phyloP scores from a whole-genome alignment of 2,329 filamentous ascomycete genomes.

The Ophioceras dolichostomum region DNA sequence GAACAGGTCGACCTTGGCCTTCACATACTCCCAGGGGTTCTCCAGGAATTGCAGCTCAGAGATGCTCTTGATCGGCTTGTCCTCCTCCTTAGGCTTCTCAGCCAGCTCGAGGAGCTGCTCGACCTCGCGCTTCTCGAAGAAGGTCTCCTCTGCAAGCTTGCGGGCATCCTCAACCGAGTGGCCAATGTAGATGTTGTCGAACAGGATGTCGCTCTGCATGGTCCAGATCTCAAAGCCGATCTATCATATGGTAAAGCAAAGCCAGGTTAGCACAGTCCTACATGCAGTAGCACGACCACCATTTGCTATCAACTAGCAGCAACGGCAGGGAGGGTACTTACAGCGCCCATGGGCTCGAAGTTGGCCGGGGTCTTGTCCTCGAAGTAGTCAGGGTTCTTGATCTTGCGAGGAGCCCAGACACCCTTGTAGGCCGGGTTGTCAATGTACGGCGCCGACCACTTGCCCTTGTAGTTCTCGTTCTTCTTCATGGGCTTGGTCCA shows the following conservation, averaged over 20 bases:
- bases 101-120: slow-evolving; percentile 74
- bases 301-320: too few relatives aligned
- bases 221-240: slow-evolving; percentile 99
- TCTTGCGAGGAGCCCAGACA: slow-evolving; percentile 87
- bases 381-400: slow-evolving; percentile 89
- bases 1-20: slow-evolving; percentile 91
- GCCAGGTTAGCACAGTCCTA: background rate
- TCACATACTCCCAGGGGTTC: slow-evolving; percentile 76
- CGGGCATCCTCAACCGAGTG: slow-evolving; percentile 90
- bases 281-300: slow-evolving; percentile 4
- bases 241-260: too few relatives aligned
- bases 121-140: slow-evolving; percentile 72
- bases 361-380: slow-evolving; percentile 96
- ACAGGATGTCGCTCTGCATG: slow-evolving; percentile 97
- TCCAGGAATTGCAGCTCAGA: slow-evolving; percentile 69
- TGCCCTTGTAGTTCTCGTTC: slow-evolving; percentile 98
- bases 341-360: slow-evolving; percentile 95
- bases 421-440: slow-evolving; percentile 99
- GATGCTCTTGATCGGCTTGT: slow-evolving; percentile 19
- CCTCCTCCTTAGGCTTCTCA: slow-evolving; percentile 60
- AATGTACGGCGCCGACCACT: slow-evolving; percentile 85
- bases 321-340: slow-evolving; percentile 41
- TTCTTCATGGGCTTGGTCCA: slow-evolving; percentile 88
- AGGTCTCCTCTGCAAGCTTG: slow-evolving; percentile 81
- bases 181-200: slow-evolving; percentile 99